Evolutionary conservation across 1,284 basidiomycete species (phyloP).

Genomic region (Sporisorium reilianum): DNA sequence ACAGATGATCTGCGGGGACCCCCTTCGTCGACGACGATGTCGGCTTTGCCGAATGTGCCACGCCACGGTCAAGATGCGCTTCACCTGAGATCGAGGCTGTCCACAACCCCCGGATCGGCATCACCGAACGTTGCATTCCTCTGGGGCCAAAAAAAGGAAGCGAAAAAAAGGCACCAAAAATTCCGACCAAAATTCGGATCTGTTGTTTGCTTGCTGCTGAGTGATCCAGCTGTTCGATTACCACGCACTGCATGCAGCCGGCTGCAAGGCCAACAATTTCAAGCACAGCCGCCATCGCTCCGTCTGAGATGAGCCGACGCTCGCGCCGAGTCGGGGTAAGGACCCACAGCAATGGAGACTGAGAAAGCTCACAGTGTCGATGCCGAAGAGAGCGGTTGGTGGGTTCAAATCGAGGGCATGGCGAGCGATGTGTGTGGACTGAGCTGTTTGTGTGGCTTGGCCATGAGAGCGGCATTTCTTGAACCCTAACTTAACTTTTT

Average conservation of each 20-base stretch:
- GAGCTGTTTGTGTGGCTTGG: background rate
- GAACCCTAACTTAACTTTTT: background rate
- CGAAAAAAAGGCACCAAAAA: constrained; percentile 2
- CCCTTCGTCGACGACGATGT: too few relatives aligned
- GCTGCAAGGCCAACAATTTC: background rate
- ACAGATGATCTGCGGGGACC: too few relatives aligned
- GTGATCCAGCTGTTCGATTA: constrained; percentile 16
- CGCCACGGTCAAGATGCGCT: background rate
- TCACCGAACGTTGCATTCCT: constrained; percentile 4
- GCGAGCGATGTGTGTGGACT: background rate
- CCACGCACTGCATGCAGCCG: constrained; percentile 11
- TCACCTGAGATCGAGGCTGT: background rate
- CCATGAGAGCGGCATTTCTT: background rate
- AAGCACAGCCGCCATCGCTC: background rate
- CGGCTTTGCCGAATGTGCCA: constrained; percentile 1
- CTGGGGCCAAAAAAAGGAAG: background rate
- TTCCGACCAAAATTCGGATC: too few relatives aligned
- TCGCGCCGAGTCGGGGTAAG: too few relatives aligned
- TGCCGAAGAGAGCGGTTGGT: background rate
- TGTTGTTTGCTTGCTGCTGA: background rate
- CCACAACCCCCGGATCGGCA: background rate
- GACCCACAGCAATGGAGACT: background rate
- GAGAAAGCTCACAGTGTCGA: background rate
- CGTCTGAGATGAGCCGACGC: background rate
- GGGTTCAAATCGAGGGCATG: background rate